A percentile compares a stretch with the other conserved stretches of the same genome.
phyloP scores from a whole-genome alignment of 768 basidiomycete genomes.

The Xerocomus brunneocitrinus region DNA sequence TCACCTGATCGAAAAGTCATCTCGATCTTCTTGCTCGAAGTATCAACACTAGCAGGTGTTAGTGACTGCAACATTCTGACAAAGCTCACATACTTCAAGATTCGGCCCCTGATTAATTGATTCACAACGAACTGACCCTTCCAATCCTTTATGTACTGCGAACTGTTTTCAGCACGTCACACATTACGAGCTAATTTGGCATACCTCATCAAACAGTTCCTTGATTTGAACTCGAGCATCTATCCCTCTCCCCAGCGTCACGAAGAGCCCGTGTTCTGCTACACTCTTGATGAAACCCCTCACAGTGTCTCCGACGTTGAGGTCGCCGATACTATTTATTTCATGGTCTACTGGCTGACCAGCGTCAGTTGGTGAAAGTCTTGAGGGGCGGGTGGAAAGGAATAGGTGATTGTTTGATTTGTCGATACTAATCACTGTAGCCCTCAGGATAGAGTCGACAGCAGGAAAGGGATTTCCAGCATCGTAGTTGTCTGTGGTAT shows the following conservation, averaged over 20 bases:
- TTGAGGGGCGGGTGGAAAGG: slow-evolving; percentile 79
- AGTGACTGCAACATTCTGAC: not conserved
- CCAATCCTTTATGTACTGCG: slow-evolving; percentile 94
- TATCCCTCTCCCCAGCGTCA: slow-evolving; percentile 75
- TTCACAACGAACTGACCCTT: slow-evolving; percentile 71
- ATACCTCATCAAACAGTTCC: slow-evolving; percentile 85
- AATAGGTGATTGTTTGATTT: slow-evolving; percentile 59
- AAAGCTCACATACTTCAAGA: slow-evolving; percentile 56
- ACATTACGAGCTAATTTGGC: not conserved
- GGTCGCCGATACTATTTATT: slow-evolving; percentile 52
- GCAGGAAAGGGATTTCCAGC: slow-evolving; percentile 50
- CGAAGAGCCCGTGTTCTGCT: slow-evolving; percentile 83
- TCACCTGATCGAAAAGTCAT: slow-evolving; percentile 79
- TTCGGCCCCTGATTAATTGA: slow-evolving; percentile 83
- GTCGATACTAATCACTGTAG: slow-evolving; percentile 68
- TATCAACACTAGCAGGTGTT: slow-evolving; percentile 55
- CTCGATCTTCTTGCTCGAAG: slow-evolving; percentile 75
- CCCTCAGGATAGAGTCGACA: slow-evolving; percentile 64
- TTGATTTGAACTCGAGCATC: slow-evolving; percentile 91
- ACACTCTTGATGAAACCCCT: slow-evolving; percentile 90
- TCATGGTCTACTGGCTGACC: slow-evolving; percentile 61
- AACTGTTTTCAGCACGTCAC: slow-evolving; percentile 8
- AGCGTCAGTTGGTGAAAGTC: slow-evolving; percentile 49
- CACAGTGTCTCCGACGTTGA: slow-evolving; percentile 70
- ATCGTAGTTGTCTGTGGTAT: slow-evolving; percentile 77